Conservation (phyloP, 2,329 filamentous ascomycete genomes). For the Alternaria gaisen region DNA sequence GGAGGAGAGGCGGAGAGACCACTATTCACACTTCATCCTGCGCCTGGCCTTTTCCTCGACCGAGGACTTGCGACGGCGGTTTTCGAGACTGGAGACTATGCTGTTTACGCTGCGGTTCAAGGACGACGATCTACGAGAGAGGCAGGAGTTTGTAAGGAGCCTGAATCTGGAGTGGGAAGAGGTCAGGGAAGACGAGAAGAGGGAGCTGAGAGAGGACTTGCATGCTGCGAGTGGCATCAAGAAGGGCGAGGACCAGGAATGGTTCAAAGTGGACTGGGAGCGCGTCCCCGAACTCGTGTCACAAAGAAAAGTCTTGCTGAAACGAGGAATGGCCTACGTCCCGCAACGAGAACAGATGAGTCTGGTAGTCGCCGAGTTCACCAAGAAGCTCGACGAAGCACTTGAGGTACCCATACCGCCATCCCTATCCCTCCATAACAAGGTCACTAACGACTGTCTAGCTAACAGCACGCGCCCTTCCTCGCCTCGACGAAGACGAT, state of each 20-base stretch:
- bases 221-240: conserved; percentile 59
- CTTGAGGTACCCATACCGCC: conserved; percentile 70
- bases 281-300: conserved; percentile 91
- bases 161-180: conserved; percentile 86
- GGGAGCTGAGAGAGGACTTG: conserved; percentile 69
- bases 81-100: conserved; percentile 85
- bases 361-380: conserved; percentile 90
- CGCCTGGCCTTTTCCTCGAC: conserved; percentile 91
- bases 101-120: conserved; percentile 85
- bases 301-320: conserved; percentile 73
- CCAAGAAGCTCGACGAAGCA: conserved; percentile 77
- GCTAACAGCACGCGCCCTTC: conserved; percentile 89
- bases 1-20: conserved; percentile 87
- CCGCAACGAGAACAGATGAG: conserved; percentile 85
- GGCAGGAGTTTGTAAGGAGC: conserved; percentile 76
- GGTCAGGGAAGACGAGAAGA: conserved; percentile 81
- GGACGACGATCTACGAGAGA: conserved; percentile 77
- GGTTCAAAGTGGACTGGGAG: conserved; percentile 98
- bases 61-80: conserved; percentile 87
- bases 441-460: conserved; percentile 46
- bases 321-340: conserved; percentile 87
- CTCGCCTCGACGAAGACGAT: conserved; percentile 94
- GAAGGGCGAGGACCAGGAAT: conserved; percentile 78
- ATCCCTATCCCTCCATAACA: background rate
- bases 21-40: conserved; percentile 97